Percentiles rank a stretch among this genome's conserved stretches.
Evolutionary conservation across 176 grass and related monocot species (phyloP).

Genomic region (Panicum miliaceum): DNA sequence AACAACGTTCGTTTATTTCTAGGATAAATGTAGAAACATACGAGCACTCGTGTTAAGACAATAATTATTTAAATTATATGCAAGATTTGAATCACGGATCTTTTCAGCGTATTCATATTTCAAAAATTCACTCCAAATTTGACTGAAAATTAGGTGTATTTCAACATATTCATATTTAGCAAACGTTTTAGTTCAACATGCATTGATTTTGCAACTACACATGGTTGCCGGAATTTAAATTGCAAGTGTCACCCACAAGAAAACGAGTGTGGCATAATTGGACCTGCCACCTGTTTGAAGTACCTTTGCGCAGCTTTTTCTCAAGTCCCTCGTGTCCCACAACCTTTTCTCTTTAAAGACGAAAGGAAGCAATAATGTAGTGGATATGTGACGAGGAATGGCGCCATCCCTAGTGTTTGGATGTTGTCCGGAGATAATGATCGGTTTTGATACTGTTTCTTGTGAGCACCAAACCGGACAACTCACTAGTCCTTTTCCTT

Average conservation of each 20-base stretch:
- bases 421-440: background rate
- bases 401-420: background rate
- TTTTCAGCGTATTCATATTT: background rate
- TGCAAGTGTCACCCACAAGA: background rate
- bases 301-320: background rate
- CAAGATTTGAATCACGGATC: background rate
- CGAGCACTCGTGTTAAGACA: no score
- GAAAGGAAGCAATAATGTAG: background rate
- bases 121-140: background rate
- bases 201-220: background rate
- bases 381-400: conserved; percentile 5
- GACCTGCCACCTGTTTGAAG: background rate
- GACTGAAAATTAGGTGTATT: background rate
- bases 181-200: background rate
- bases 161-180: background rate
- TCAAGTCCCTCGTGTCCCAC: background rate
- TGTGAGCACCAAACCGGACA: background rate
- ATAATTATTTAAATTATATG: no score
- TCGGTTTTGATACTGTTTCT: background rate
- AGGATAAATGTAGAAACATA: no score
- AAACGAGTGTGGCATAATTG: background rate
- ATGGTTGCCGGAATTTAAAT: no score
- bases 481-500: background rate
- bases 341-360: background rate
- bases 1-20: no score